Conservation (phyloP, 331 rosid genomes). For the Rosa hybrid region DNA sequence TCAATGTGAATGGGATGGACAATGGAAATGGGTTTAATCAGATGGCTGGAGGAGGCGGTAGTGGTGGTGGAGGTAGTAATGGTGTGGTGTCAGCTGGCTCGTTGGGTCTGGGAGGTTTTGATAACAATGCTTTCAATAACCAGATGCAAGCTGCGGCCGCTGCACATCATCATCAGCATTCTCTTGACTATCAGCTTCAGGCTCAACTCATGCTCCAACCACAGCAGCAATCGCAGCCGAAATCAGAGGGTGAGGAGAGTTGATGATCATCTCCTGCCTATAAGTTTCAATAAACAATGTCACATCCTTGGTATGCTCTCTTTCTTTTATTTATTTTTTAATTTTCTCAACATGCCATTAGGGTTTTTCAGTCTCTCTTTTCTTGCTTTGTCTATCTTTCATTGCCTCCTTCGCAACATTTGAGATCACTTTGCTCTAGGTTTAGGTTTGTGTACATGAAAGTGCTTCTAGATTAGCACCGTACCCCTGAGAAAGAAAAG, state of each 20-base stretch:
- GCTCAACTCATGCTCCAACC: slow-evolving; percentile 22
- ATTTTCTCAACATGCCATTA: neutral
- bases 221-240: slow-evolving; percentile 19
- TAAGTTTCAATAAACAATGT: slow-evolving; percentile 7
- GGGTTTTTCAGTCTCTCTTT: neutral
- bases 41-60: slow-evolving; percentile 2
- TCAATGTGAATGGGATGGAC: slow-evolving; percentile 19
- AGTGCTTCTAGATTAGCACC: neutral
- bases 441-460: neutral
- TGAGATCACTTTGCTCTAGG: neutral
- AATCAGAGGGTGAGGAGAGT: slow-evolving; percentile 22
- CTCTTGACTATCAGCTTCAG: slow-evolving; percentile 27
- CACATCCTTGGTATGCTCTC: slow-evolving; percentile 15
- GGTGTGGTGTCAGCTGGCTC: slow-evolving; percentile 19
- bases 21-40: slow-evolving; percentile 24
- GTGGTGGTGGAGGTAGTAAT: neutral
- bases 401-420: neutral
- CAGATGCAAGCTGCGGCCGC: slow-evolving; percentile 4
- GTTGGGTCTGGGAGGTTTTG: slow-evolving; percentile 14
- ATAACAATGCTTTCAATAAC: slow-evolving; percentile 3
- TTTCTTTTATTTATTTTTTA: neutral
- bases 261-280: slow-evolving; percentile 6
- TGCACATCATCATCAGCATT: slow-evolving; percentile 5
- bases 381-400: neutral
- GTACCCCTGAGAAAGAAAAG: neutral